Evolutionary conservation across 441 rosid species (phyloP).

Genomic region (Jatropha multifida): DNA sequence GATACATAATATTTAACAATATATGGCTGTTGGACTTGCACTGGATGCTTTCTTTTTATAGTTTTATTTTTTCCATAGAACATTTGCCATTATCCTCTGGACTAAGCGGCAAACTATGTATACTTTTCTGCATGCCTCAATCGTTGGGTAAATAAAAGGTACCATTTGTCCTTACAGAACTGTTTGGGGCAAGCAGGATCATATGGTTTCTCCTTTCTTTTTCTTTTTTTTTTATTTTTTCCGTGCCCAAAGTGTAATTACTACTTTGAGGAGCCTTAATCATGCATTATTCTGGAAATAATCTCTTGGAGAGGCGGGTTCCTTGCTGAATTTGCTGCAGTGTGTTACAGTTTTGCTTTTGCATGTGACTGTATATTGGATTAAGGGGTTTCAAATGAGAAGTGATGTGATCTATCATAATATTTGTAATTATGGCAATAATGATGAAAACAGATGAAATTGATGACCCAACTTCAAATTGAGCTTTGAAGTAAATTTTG

Average conservation of each 20-base stretch:
- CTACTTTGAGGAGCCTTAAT: neutral
- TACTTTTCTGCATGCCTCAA: slow-evolving; percentile 21
- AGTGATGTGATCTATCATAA: neutral
- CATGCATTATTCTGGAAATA: neutral
- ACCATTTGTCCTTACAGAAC: neutral
- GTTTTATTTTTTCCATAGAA: slow-evolving; percentile 18
- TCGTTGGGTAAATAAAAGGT: slow-evolving; percentile 14
- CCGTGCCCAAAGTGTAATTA: neutral
- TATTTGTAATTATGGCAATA: no score
- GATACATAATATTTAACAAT: slow-evolving; percentile 8
- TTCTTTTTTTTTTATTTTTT: no score
- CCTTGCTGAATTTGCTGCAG: no score
- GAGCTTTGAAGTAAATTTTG: no score
- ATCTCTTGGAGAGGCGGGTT: no score
- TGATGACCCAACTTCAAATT: neutral
- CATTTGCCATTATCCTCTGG: slow-evolving; percentile 23
- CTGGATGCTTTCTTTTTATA: slow-evolving; percentile 20
- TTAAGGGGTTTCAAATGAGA: no score
- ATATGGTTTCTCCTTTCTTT: no score
- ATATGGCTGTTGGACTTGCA: slow-evolving; percentile 17
- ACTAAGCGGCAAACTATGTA: slow-evolving; percentile 23
- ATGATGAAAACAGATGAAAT: neutral
- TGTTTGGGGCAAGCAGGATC: neutral
- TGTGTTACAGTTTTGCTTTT: neutral
- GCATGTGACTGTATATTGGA: neutral